Evolutionary conservation across 164 flowering plant genomes (phyloP), one percentile per base, ranked within the genome.

Genomic region (Sedum album): DNA sequence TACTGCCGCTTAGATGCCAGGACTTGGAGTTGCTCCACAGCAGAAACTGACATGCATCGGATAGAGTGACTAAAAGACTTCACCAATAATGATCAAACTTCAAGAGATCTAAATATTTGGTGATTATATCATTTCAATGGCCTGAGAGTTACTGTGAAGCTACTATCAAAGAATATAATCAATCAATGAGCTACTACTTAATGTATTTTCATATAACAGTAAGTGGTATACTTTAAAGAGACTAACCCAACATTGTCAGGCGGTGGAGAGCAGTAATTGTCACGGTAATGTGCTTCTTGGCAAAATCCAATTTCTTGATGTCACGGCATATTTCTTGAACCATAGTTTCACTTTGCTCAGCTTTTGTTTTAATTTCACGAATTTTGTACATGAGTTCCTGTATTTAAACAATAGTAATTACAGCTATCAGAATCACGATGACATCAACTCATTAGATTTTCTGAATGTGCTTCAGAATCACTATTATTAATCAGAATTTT

Each of bases 251-350:
- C 99, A 95, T 95, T 60, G 96, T 95, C 44, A 95, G 97, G 68
- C 99, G 99, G 80, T 95, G 99, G 78, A 95, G 96, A 71, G 99
- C 99, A 41, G 96, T 95, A 67, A 92, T 95, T 36, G 99, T 92
- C 28, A 96, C 88, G 42, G 97, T 91, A 79, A 95, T 88, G 74
- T 95, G 93, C 82, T 95, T 94, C 81, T 95, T 95, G 26, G 97
- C 97, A 82, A 92, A 95, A 76, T 95, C 99, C 75, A 95, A 72
- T 80, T 95, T 95, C 82, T 95, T 95, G 63, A 95, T 95, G 78
- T 95, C 99, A 61, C 97, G 94, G 72, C 99, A 95, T 75, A 95
- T 95, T 78, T 95, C 99, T 72, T 95, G 97, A 75, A 95, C 99
- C 99, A 92, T 92, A 55, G 91, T 83, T 71, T 95, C 99, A 76